phyloP scores from a whole-genome alignment of 768 basidiomycete species.

The Lactarius psammicola region DNA sequence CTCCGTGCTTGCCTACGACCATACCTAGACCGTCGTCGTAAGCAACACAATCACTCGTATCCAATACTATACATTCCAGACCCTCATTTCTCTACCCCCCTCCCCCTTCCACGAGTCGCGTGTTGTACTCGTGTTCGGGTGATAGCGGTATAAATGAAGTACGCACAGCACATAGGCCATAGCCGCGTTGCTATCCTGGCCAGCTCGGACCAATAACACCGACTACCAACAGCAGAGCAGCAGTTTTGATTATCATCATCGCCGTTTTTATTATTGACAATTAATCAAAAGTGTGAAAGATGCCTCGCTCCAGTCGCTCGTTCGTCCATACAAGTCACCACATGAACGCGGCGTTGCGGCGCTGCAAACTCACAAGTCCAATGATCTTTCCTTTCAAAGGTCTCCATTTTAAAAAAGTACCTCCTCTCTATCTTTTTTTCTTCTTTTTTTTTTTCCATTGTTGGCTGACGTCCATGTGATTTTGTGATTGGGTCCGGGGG shows the following conservation, averaged over 20 bases:
- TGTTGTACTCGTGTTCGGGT: slow-evolving; percentile 16
- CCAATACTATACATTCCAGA: slow-evolving; percentile 6
- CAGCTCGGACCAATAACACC: not conserved
- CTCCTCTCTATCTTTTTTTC: not conserved
- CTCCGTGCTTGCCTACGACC: slow-evolving; percentile 19
- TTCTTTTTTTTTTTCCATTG: not conserved
- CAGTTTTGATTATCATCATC: slow-evolving; percentile 13
- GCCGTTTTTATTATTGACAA: slow-evolving; percentile 1
- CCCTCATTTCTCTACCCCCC: slow-evolving; percentile 7
- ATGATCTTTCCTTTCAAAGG: not conserved
- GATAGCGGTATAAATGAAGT: slow-evolving; percentile 13
- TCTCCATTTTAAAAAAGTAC: not conserved
- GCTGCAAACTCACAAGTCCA: not conserved
- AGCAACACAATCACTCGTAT: not conserved
- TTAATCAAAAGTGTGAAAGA: slow-evolving; percentile 15
- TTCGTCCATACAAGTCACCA: not conserved
- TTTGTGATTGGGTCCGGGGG: slow-evolving; percentile 1
- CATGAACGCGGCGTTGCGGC: not conserved
- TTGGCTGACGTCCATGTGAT: not conserved
- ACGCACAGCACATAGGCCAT: not conserved
- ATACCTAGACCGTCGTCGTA: slow-evolving; percentile 13
- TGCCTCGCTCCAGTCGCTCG: slow-evolving; percentile 5
- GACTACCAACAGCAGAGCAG: not conserved
- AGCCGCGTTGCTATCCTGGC: slow-evolving; percentile 12
- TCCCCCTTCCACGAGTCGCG: slow-evolving; percentile 10